A percentile compares a stretch with the other conserved stretches of the same genome.
Conservation (phyloP, 768 basidiomycete genomes). For the Russula ochroleuca region DNA sequence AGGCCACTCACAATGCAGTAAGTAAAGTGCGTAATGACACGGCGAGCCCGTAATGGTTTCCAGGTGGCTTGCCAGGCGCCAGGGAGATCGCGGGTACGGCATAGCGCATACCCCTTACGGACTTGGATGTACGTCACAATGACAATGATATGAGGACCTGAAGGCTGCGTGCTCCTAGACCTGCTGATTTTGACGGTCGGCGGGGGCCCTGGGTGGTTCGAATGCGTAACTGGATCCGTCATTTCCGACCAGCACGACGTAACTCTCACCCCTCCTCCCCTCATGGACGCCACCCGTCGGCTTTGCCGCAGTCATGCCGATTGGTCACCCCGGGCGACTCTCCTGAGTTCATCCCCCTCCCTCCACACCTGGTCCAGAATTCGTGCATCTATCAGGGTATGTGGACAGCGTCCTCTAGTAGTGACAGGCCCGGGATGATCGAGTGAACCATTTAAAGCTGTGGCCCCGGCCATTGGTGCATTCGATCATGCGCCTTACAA, state of each 20-base stretch:
- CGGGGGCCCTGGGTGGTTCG: conserved; percentile 14
- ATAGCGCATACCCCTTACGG: conserved; percentile 12
- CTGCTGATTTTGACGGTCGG: not conserved
- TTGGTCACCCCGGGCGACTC: conserved; percentile 17
- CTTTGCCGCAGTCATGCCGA: conserved; percentile 20
- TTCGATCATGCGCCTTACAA: conserved; percentile 16
- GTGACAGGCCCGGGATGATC: not conserved
- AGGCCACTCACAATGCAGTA: not conserved
- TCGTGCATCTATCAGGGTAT: not conserved
- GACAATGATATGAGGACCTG: conserved; percentile 12
- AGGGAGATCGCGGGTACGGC: conserved; percentile 11
- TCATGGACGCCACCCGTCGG: conserved; percentile 20
- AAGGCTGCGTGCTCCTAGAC: conserved; percentile 10
- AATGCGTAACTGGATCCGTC: conserved; percentile 22
- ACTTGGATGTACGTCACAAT: conserved; percentile 20
- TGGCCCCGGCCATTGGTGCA: conserved; percentile 22
- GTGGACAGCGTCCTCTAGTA: not conserved
- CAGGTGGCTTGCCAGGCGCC: conserved; percentile 1
- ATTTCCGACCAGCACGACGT: conserved; percentile 19
- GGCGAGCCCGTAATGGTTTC: not conserved
- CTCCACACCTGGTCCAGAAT: not conserved
- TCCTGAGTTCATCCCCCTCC: not conserved
- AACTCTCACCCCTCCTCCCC: conserved; percentile 19
- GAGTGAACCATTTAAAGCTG: not conserved
- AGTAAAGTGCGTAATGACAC: conserved; percentile 12